Base-by-base conservation (phyloP, 2,329 filamentous ascomycete species). In the Lasiodiplodia sp. region DNA sequence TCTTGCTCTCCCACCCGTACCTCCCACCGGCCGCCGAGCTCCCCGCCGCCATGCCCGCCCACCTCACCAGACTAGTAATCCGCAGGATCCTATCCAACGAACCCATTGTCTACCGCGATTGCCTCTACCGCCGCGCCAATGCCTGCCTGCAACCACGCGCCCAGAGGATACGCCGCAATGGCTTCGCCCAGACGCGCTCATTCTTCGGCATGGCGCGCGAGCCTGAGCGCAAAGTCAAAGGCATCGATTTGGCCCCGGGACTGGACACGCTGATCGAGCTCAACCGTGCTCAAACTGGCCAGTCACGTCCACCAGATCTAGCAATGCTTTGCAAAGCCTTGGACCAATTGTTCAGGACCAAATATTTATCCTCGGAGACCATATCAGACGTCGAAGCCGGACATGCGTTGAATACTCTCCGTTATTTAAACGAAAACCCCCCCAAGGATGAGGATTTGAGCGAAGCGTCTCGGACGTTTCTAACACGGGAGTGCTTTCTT, bases 211-310 rank as follows among this genome's bases (percentile, higher is more conserved):
- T 93, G 57, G 86, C 92, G 72, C 77, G 84, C 71, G 88, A 89
- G 73, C 81, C 87, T 11, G 85, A 88, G 21, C 84, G 87, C 67
- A 78, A 77, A 69, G 79, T 89, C 53, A 90, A 88, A 77, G 84
- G 88, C 25, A 84, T 89, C 63, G 85, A 89, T 73, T 82, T 89
- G 70, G 91, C 89, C 74, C 91, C 88, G 0, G 94, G 93, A 66
- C 87, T 94, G 74, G 88, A 89, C 71, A 86, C 86, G 18, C 87
- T 97, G 81, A 86, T 92, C 73, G 86, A 92, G 69, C 86, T 93
- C 77, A 83, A 87, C 65, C 87, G 87, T 72, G 86, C 88, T 70
- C 82, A 90, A 72, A 84, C 86, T 64, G 86, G 92, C 68, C 85
- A 87, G 64, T 83, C 89, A 44, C 87, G 93, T 40, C 86, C 88